These are phyloP conservation scores for Climacium dendroides DNA, from an alignment of 225 moss, liverwort and hornwort genomes.

Conservation along the genomic window DNA sequence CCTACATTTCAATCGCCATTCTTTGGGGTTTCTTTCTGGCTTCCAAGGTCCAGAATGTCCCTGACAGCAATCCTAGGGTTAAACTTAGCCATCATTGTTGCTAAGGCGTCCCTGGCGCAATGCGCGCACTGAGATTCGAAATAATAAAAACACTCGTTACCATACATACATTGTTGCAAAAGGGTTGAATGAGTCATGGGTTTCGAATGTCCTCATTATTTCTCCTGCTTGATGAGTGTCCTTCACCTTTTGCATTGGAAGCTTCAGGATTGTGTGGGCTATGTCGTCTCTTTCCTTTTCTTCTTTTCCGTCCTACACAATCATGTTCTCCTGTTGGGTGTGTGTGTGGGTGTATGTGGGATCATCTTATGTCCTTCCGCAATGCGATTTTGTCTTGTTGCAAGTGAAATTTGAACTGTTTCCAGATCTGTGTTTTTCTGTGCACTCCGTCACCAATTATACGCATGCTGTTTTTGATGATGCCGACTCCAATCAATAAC, in stretches of 20 bases:
- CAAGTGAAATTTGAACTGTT: background rate
- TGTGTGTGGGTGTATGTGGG: too few species aligned
- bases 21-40: constrained; percentile 46
- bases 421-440: background rate
- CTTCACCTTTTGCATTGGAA: background rate
- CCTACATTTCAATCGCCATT: constrained; percentile 17
- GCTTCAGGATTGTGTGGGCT: background rate
- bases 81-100: constrained; percentile 12
- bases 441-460: background rate
- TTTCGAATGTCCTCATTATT: background rate
- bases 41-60: constrained; percentile 15
- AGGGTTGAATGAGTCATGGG: background rate
- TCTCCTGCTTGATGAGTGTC: background rate
- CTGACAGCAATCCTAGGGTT: constrained; percentile 12
- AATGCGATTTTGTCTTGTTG: background rate
- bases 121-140: constrained; percentile 9
- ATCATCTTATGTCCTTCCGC: too few species aligned
- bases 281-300: background rate
- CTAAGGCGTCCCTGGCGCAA: constrained; percentile 1
- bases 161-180: background rate
- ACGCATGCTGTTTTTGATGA: background rate
- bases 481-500: background rate
- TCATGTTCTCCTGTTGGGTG: background rate
- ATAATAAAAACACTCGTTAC: constrained; percentile 8
- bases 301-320: background rate